These are phyloP conservation scores for Penicillium sp. DNA, from an alignment of 2,329 filamentous ascomycete species.

Conservation along the genomic window DNA sequence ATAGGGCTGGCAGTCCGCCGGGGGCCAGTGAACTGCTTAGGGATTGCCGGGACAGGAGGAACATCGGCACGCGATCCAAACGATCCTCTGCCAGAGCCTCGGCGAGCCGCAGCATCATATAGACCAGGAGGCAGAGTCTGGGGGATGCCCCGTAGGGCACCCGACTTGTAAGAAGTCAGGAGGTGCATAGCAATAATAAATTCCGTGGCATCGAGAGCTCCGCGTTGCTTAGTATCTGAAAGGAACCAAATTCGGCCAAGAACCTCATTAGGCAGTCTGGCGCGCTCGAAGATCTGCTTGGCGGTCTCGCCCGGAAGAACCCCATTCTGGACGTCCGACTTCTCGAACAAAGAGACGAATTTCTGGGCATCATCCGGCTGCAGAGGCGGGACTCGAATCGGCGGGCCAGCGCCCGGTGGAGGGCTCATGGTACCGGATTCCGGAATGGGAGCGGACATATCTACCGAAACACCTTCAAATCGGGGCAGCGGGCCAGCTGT, in stretches of 20 bases:
- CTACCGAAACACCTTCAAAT: constrained; percentile 73
- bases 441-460: constrained; percentile 46
- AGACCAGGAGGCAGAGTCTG: constrained; percentile 77
- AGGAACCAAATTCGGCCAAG: constrained; percentile 96
- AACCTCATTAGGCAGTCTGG: constrained; percentile 81
- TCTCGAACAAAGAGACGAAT: constrained; percentile 86
- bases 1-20: constrained; percentile 62
- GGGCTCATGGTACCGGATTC: constrained; percentile 49
- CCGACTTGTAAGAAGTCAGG: constrained; percentile 84
- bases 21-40: constrained; percentile 70
- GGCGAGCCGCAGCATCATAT: constrained; percentile 83
- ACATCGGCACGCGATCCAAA: constrained; percentile 53
- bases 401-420: constrained; percentile 53
- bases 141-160: constrained; percentile 75
- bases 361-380: constrained; percentile 85
- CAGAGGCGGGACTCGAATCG: constrained; percentile 83
- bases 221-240: constrained; percentile 88
- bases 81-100: constrained; percentile 52
- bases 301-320: constrained; percentile 79
- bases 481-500: constrained; percentile 77
- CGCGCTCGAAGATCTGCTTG: constrained; percentile 93
- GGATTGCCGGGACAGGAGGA: constrained; percentile 65
- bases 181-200: constrained; percentile 99
- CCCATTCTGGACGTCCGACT: constrained; percentile 74
- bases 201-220: constrained; percentile 79